phyloP scores from a whole-genome alignment of 805 yeast genomes.

The Schwanniomyces sp. region DNA sequence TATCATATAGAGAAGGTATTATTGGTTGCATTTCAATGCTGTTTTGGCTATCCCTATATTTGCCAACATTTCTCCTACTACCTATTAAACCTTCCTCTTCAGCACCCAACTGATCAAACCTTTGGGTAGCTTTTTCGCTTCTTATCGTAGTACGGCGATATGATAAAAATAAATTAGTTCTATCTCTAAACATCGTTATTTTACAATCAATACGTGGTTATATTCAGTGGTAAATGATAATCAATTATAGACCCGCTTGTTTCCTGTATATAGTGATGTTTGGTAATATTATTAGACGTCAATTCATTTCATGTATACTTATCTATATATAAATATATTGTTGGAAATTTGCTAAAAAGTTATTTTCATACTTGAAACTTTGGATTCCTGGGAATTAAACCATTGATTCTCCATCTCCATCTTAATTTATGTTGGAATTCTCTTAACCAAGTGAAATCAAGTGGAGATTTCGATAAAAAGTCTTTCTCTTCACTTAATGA shows the following conservation, averaged over 20 bases:
- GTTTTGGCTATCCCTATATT: constrained; percentile 20
- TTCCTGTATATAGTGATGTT: too few species aligned
- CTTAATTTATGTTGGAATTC: constrained; percentile 15
- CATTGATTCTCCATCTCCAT: constrained; percentile 23
- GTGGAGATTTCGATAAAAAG: neutral
- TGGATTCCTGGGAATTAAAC: constrained; percentile 14
- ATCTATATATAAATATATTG: neutral
- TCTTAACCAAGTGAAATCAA: constrained; percentile 12
- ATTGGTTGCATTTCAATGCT: constrained; percentile 61
- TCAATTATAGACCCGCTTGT: too few species aligned
- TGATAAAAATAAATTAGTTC: constrained; percentile 88
- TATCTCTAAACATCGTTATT: constrained; percentile 75
- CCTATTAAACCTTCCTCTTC: constrained; percentile 63
- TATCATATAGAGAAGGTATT: constrained; percentile 79
- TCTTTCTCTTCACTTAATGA: neutral
- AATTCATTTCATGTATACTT: neutral
- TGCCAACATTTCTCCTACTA: constrained; percentile 23
- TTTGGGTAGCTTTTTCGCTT: constrained; percentile 16
- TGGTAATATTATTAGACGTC: neutral
- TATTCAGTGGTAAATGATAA: too few species aligned
- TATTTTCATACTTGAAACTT: neutral
- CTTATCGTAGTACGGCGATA: constrained; percentile 89
- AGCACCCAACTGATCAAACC: constrained; percentile 43
- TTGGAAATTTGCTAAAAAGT: neutral
- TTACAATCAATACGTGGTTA: neutral